Percentiles rank a stretch among this genome's conserved stretches.
These are phyloP conservation scores for Syzygium grande DNA, from an alignment of 345 rosid species.

Conservation along the genomic window DNA sequence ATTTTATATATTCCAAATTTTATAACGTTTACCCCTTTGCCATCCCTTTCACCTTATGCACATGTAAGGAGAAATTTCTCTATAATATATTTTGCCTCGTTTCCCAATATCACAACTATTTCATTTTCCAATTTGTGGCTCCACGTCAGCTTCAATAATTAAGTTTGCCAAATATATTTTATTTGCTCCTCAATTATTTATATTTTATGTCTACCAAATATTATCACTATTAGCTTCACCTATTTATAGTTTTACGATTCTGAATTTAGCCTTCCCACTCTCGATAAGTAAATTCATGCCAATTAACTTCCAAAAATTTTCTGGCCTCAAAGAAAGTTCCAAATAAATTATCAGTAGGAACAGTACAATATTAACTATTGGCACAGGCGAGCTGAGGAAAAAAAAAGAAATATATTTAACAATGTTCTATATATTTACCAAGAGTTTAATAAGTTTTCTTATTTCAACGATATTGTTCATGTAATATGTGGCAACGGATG, in stretches of 20 bases:
- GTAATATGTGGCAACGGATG: neutral
- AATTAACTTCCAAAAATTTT: neutral
- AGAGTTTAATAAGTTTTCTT: neutral
- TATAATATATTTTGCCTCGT: neutral
- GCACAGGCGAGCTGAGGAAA: neutral
- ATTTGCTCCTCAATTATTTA: too few species aligned
- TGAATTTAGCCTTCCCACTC: neutral
- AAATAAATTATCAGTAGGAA: neutral
- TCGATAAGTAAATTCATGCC: neutral
- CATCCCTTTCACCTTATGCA: neutral
- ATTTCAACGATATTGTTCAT: neutral
- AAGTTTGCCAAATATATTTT: neutral
- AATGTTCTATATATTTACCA: neutral
- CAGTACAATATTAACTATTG: neutral
- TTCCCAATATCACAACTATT: neutral
- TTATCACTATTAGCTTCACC: neutral
- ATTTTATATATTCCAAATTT: neutral
- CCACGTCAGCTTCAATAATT: neutral
- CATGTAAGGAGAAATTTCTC: neutral
- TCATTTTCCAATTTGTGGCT: fast-evolving
- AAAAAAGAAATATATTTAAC: neutral
- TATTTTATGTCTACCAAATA: too few species aligned
- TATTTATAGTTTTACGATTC: neutral
- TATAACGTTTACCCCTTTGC: neutral
- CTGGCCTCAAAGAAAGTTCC: neutral